Conservation (phyloP, 306 rosid genomes). For the Leucaena leucocephala region DNA sequence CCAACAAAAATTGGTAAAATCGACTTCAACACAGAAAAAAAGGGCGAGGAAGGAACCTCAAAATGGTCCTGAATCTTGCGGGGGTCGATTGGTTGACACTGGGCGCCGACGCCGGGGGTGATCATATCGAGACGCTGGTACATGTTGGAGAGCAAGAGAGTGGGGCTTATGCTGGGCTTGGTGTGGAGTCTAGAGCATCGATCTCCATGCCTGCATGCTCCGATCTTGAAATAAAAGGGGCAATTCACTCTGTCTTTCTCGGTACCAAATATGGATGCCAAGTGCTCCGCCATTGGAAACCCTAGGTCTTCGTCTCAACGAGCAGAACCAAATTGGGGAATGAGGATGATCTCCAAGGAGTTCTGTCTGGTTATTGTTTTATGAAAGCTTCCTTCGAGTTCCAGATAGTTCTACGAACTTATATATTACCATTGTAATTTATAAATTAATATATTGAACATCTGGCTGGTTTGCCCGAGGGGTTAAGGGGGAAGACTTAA, state of each 20-base stretch:
- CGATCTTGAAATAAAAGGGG: slow-evolving; percentile 40
- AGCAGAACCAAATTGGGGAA: neutral
- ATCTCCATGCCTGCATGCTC: slow-evolving; percentile 38
- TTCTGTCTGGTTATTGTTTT: neutral
- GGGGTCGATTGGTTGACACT: slow-evolving; percentile 34
- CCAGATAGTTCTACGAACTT: too few relatives aligned
- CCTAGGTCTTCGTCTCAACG: neutral
- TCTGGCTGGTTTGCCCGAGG: slow-evolving; percentile 47
- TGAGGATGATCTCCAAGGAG: neutral
- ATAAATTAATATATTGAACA: too few relatives aligned
- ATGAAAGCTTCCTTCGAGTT: too few relatives aligned
- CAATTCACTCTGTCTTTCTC: slow-evolving; percentile 44
- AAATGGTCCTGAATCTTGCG: slow-evolving; percentile 38
- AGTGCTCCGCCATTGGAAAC: slow-evolving; percentile 36
- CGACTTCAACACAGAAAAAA: neutral
- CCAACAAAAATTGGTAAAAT: neutral
- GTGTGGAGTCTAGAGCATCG: slow-evolving; percentile 35
- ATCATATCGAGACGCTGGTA: slow-evolving; percentile 41
- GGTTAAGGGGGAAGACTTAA: slow-evolving; percentile 76
- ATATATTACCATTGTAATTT: too few relatives aligned
- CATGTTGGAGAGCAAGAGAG: slow-evolving; percentile 34
- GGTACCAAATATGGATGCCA: slow-evolving; percentile 38
- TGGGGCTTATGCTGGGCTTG: slow-evolving; percentile 36
- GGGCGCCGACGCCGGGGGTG: slow-evolving; percentile 31
- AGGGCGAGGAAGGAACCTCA: neutral